These are phyloP conservation scores for Thozetella sp. DNA, from an alignment of 495 filamentous ascomycete genomes.

Conservation along the genomic window DNA sequence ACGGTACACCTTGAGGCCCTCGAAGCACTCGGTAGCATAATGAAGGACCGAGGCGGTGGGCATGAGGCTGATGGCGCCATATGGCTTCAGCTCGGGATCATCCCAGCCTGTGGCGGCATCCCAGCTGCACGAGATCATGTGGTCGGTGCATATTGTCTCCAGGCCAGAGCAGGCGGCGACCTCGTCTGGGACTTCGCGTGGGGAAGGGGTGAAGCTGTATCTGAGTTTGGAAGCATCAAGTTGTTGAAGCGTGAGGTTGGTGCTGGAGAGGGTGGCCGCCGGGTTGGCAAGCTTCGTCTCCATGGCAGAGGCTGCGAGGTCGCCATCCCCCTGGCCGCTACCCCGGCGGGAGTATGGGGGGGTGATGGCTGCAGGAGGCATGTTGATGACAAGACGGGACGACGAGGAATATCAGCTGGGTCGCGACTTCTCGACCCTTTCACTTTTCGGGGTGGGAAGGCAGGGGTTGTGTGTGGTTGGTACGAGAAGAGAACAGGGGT, in stretches of 20 bases:
- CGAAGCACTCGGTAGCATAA: constrained; percentile 92
- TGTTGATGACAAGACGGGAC: neutral
- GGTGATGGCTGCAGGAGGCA: neutral
- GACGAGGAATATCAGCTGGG: neutral
- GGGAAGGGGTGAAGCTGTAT: constrained; percentile 65
- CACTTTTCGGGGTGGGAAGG: no score
- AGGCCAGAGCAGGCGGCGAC: constrained; percentile 43
- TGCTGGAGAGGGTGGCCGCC: constrained; percentile 15
- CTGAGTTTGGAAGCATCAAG: constrained; percentile 77
- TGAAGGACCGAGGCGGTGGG: constrained; percentile 86
- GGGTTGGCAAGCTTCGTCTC: constrained; percentile 38
- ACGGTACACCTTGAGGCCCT: constrained; percentile 87
- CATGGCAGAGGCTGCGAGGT: constrained; percentile 43
- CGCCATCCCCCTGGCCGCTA: constrained; percentile 10
- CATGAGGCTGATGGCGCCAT: constrained; percentile 77
- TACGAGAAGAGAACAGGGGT: neutral
- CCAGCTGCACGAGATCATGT: constrained; percentile 86
- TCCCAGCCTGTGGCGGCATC: constrained; percentile 69
- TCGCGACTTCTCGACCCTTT: no score
- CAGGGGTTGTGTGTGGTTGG: no score
- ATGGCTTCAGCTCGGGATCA: constrained; percentile 76
- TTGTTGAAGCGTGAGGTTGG: constrained; percentile 26
- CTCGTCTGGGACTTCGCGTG: constrained; percentile 68
- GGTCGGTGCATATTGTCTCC: constrained; percentile 75
- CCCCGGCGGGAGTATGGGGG: neutral